Conservation (phyloP, 2,329 filamentous ascomycete species). For the Cercospora janseana region DNA sequence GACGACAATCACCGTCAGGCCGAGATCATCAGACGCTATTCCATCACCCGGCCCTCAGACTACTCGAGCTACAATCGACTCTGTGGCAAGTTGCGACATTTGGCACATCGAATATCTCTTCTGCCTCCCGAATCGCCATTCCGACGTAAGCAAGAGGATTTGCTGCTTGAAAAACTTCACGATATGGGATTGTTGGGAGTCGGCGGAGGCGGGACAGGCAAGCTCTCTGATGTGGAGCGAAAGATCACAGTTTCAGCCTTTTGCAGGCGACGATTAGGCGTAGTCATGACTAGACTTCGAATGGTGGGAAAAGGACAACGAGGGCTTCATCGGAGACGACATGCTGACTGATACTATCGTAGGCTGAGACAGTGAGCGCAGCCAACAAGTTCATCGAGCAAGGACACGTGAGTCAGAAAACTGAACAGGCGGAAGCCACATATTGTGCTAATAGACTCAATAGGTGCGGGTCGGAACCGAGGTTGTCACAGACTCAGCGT, state of each 20-base stretch:
- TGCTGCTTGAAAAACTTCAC: constrained; percentile 87
- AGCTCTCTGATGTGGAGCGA: constrained; percentile 70
- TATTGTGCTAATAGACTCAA: constrained; percentile 37
- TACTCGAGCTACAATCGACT: constrained; percentile 59
- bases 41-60: constrained; percentile 84
- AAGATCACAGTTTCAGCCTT: constrained; percentile 87
- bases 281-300: constrained; percentile 83
- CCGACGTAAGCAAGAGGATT: constrained; percentile 78
- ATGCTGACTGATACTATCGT: neutral
- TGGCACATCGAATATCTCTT: constrained; percentile 82
- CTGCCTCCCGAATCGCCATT: constrained; percentile 75
- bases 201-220: constrained; percentile 62
- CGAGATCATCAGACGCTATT: constrained; percentile 76
- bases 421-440: neutral
- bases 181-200: constrained; percentile 83
- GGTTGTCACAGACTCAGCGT: constrained; percentile 84
- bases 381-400: constrained; percentile 84
- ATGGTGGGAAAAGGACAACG: constrained; percentile 54
- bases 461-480: constrained; percentile 78
- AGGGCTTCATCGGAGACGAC: neutral
- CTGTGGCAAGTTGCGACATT: constrained; percentile 70
- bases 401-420: constrained; percentile 57
- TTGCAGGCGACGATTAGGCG: constrained; percentile 76
- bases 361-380: constrained; percentile 77
- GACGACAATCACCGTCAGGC: constrained; percentile 85